A percentile compares a stretch with the other conserved stretches of the same genome.
Conservation (phyloP, 345 rosid genomes). For the Cochlearia excelsa region DNA sequence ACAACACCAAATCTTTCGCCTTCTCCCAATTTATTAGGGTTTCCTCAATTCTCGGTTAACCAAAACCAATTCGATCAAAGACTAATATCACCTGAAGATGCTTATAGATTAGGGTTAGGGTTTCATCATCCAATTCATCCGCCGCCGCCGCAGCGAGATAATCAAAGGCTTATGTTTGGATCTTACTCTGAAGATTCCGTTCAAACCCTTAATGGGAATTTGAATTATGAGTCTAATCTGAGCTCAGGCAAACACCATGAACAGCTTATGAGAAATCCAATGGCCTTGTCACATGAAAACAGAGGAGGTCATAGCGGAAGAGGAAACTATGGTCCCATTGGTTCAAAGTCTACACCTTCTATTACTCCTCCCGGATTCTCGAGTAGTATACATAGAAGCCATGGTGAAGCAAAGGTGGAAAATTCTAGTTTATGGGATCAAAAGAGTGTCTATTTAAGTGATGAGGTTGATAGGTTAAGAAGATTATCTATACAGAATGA, state of each 20-base stretch:
- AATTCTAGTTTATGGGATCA: constrained; percentile 29
- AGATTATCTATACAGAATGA: constrained; percentile 27
- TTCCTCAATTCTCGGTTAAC: constrained; percentile 43
- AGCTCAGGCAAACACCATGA: constrained; percentile 33
- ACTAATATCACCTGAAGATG: constrained; percentile 39
- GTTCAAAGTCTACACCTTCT: constrained; percentile 27
- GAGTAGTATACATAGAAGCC: constrained; percentile 36
- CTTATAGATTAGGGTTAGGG: constrained; percentile 49
- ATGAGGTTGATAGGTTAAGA: constrained; percentile 40
- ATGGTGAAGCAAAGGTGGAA: constrained; percentile 34
- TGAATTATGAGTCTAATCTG: constrained; percentile 32
- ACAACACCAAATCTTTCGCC: constrained; percentile 34
- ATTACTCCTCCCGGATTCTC: constrained; percentile 39
- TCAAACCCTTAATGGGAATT: constrained; percentile 38
- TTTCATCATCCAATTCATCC: constrained; percentile 35
- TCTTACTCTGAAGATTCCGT: constrained; percentile 47
- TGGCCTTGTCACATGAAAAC: constrained; percentile 27
- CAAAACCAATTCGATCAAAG: constrained; percentile 39
- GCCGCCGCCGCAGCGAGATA: constrained; percentile 23
- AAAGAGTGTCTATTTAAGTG: constrained; percentile 28
- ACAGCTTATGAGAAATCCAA: constrained; percentile 33
- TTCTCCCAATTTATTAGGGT: constrained; percentile 50
- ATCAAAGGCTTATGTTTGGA: constrained; percentile 56
- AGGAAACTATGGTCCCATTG: constrained; percentile 43
- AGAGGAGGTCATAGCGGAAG: constrained; percentile 34